phyloP scores from a whole-genome alignment of 257 asterid species.

The Solanum virginianum region DNA sequence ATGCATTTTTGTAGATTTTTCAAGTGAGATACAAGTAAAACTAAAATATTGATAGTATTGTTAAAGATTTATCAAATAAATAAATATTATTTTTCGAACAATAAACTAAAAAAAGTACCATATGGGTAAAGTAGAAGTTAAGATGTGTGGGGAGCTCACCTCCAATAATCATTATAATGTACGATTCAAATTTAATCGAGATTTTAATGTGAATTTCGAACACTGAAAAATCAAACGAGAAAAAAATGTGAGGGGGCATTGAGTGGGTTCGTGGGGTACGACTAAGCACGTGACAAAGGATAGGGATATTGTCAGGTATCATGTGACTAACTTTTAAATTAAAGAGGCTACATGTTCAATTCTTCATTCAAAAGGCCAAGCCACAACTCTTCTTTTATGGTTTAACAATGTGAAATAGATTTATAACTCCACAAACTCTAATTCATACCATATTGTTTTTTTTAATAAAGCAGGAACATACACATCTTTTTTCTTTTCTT shows the following conservation, averaged over 20 bases:
- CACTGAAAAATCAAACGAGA: no score
- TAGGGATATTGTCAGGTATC: conserved; percentile 58
- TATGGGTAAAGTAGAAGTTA: neutral
- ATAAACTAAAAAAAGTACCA: no score
- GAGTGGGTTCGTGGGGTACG: conserved; percentile 42
- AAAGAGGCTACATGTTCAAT: neutral
- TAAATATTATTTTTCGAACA: no score
- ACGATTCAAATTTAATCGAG: no score
- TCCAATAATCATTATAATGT: no score
- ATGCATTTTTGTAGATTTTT: no score
- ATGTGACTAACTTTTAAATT: conserved; percentile 37
- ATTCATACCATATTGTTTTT: neutral
- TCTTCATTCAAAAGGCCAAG: conserved; percentile 9
- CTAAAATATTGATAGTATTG: no score
- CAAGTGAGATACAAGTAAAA: no score
- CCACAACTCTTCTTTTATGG: neutral
- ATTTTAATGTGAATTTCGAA: no score
- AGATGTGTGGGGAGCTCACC: neutral
- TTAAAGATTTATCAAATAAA: no score
- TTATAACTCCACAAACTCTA: neutral
- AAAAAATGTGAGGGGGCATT: neutral
- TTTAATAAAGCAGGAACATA: neutral
- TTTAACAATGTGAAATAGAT: neutral
- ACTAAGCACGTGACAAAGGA: conserved; percentile 78
- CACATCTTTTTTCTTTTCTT: no score